Percentiles rank a stretch among this genome's conserved stretches.
Evolutionary conservation across 140 eudicot genomes (phyloP).

Genomic region (Flaveria floridana): DNA sequence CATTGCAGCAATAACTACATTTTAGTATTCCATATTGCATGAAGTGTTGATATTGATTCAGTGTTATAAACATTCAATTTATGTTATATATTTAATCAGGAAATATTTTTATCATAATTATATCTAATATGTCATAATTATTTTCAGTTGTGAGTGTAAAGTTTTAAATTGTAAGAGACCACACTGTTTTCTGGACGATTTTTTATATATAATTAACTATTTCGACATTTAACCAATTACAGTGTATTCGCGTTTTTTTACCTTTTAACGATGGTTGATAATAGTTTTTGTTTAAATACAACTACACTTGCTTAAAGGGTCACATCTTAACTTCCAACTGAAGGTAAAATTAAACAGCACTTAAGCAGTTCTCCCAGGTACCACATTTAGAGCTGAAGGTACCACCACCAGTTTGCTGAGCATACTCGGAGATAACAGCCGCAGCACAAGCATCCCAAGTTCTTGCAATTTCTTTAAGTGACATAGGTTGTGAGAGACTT

Average conservation of each 20-base stretch:
- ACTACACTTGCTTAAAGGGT: neutral
- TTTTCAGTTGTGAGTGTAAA: no score
- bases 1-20: no score
- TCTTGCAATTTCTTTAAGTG: constrained; percentile 72
- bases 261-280: neutral
- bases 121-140: no score
- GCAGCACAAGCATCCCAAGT: constrained; percentile 93
- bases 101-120: no score
- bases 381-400: constrained; percentile 93
- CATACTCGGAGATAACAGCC: constrained; percentile 76
- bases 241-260: neutral
- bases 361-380: constrained; percentile 80
- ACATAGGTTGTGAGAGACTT: constrained; percentile 82
- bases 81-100: no score
- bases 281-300: neutral
- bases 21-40: no score
- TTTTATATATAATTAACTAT: no score
- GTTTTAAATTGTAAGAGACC: no score
- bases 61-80: no score
- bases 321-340: neutral
- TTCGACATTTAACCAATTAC: no score
- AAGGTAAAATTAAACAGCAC: constrained; percentile 40
- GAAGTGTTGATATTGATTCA: no score
- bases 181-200: no score
- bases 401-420: constrained; percentile 90